A percentile compares a stretch with the other conserved stretches of the same genome.
Evolutionary conservation across 2,329 filamentous ascomycete species (phyloP).

Genomic region (Alternaria sp.): DNA sequence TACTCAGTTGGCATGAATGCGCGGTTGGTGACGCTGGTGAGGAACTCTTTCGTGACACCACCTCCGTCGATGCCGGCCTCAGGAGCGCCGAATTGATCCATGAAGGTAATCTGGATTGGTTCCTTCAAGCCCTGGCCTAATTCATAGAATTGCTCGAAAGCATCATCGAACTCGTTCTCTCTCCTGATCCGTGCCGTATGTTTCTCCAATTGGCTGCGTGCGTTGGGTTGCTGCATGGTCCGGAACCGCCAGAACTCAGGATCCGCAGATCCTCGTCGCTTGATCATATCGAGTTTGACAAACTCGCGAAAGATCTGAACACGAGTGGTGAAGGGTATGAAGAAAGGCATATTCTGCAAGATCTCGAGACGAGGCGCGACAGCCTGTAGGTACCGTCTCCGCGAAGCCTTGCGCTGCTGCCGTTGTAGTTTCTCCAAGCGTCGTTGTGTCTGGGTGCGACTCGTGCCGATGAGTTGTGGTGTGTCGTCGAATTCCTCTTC

Average conservation of each 20-base stretch:
- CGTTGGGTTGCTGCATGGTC: slow-evolving; percentile 46
- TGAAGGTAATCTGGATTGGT: slow-evolving; percentile 94
- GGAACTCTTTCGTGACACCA: slow-evolving; percentile 95
- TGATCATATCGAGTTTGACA: slow-evolving; percentile 79
- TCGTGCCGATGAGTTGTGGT: slow-evolving; percentile 59
- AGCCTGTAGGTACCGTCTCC: slow-evolving; percentile 75
- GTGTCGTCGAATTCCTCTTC: slow-evolving; percentile 49
- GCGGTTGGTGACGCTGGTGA: slow-evolving; percentile 85
- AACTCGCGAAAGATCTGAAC: slow-evolving; percentile 95
- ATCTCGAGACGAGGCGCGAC: slow-evolving; percentile 89
- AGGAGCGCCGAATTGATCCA: slow-evolving; percentile 83
- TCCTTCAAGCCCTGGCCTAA: slow-evolving; percentile 87
- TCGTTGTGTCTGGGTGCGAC: slow-evolving; percentile 67
- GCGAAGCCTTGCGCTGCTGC: slow-evolving; percentile 70
- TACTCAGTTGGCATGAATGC: slow-evolving; percentile 69
- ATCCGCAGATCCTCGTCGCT: slow-evolving; percentile 73
- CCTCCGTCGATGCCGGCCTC: slow-evolving; percentile 97
- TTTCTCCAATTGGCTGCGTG: slow-evolving; percentile 47
- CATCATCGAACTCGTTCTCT: slow-evolving; percentile 82
- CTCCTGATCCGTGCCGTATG: slow-evolving; percentile 81
- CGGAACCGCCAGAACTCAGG: slow-evolving; percentile 76
- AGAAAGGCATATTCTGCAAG: slow-evolving; percentile 94
- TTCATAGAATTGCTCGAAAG: slow-evolving; percentile 80
- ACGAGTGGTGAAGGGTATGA: slow-evolving; percentile 89
- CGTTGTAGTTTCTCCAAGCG: slow-evolving; percentile 67